These are phyloP conservation scores for Protomyces gravidus DNA, from an alignment of 1,139 yeast species.

Conservation along the genomic window DNA sequence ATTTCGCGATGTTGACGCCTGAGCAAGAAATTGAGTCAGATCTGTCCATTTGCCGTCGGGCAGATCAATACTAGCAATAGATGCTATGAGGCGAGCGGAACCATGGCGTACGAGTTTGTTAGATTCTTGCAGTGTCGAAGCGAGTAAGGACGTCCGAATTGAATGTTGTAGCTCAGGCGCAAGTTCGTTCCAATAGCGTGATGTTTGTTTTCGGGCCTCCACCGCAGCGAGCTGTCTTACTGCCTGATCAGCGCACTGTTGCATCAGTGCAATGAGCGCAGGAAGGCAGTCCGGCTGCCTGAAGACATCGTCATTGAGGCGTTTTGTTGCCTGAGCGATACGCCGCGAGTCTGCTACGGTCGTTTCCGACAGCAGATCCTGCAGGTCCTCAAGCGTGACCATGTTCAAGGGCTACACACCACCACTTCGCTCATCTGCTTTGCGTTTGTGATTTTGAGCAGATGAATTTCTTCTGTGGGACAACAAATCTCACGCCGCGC, in stretches of 20 bases:
- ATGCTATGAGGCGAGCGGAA: constrained; percentile 80
- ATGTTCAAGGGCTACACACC: too few species aligned
- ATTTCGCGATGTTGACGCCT: constrained; percentile 57
- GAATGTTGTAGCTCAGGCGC: constrained; percentile 49
- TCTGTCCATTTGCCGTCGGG: constrained; percentile 68
- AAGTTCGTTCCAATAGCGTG: constrained; percentile 61
- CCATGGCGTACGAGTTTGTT: constrained; percentile 78
- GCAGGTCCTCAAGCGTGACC: not conserved
- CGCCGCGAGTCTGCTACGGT: constrained; percentile 32
- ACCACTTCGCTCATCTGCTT: too few species aligned
- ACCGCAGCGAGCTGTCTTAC: constrained; percentile 81
- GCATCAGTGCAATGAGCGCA: constrained; percentile 75
- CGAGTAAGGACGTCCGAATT: constrained; percentile 65
- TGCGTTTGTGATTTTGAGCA: too few species aligned
- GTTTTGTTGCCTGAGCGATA: constrained; percentile 72
- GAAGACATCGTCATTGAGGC: constrained; percentile 71
- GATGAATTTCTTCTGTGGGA: too few species aligned
- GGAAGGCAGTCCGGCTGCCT: constrained; percentile 69
- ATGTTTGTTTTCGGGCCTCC: constrained; percentile 81
- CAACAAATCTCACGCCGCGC: not conserved
- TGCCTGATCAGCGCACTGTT: constrained; percentile 41
- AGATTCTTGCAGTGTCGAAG: constrained; percentile 61
- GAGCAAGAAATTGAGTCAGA: constrained; percentile 65
- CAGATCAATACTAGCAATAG: constrained; percentile 74
- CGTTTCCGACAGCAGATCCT: constrained; percentile 5